phyloP scores from a whole-genome alignment of 371 early-diverging fungal species.

The Syncephalastrum monosporum region DNA sequence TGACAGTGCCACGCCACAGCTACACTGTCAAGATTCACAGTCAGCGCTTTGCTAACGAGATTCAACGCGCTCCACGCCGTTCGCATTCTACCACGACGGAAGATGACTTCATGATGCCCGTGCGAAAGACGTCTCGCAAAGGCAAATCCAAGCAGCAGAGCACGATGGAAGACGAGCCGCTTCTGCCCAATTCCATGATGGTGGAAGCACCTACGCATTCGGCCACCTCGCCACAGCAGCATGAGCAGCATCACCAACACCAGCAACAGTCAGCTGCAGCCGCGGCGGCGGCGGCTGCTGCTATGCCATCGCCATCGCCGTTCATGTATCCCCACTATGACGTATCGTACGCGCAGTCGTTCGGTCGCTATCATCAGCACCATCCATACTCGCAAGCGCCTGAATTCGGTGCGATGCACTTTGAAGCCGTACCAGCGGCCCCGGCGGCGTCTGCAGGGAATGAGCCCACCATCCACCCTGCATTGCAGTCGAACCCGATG shows the following conservation, averaged over 20 bases:
- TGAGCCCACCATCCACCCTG: constrained; percentile 28
- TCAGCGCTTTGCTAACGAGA: constrained; percentile 27
- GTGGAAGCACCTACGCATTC: background rate
- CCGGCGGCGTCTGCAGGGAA: constrained; percentile 16
- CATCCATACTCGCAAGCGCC: constrained; percentile 19
- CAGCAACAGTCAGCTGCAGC: constrained; percentile 12
- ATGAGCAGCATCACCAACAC: constrained; percentile 13
- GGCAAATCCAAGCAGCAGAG: constrained; percentile 1
- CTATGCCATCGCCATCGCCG: constrained; percentile 8
- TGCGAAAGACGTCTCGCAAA: constrained; percentile 1
- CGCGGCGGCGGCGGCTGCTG: constrained; percentile 10
- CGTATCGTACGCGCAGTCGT: constrained; percentile 19
- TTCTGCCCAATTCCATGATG: background rate
- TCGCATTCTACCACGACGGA: constrained; percentile 13
- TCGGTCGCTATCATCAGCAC: constrained; percentile 15
- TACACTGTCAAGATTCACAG: constrained; percentile 39
- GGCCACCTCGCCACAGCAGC: constrained; percentile 14
- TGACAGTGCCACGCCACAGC: constrained; percentile 30
- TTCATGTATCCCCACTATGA: constrained; percentile 14
- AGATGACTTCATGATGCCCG: constrained; percentile 4
- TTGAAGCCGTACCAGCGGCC: constrained; percentile 14
- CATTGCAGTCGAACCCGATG: constrained; percentile 27
- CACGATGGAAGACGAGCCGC: constrained; percentile 1
- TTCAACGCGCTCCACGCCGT: constrained; percentile 20
- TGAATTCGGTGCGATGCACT: constrained; percentile 9